phyloP scores from a whole-genome alignment of 345 rosid species.

The Gossypioides kirkii region DNA sequence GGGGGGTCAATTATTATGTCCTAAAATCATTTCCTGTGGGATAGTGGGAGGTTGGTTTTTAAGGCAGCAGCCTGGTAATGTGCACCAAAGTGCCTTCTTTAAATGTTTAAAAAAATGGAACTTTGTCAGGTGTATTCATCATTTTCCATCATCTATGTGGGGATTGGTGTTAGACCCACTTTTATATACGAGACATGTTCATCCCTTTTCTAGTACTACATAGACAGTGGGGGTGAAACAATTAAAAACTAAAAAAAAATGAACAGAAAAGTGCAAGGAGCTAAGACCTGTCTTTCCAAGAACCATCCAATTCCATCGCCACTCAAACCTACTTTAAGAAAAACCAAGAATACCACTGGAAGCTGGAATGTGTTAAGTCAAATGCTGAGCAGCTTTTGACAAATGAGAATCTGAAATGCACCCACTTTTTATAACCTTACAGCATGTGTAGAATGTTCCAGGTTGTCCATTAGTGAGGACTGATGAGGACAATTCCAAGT shows the following conservation, averaged over 20 bases:
- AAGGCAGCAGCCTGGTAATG: background rate
- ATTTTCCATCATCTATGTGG: slow-evolving; percentile 12
- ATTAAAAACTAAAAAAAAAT: background rate
- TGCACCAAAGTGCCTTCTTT: background rate
- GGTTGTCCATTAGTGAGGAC: slow-evolving; percentile 6
- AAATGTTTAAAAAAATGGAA: slow-evolving; percentile 5
- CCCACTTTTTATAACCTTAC: slow-evolving; percentile 3
- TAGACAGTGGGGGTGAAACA: background rate
- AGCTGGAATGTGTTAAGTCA: background rate
- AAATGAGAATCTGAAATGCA: slow-evolving; percentile 10
- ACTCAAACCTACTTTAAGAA: background rate
- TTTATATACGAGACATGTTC: background rate
- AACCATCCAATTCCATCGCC: slow-evolving; percentile 11
- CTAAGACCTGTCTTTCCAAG: slow-evolving; percentile 2
- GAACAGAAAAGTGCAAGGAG: slow-evolving; percentile 4
- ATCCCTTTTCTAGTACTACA: background rate
- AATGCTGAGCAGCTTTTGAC: background rate
- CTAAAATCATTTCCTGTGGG: slow-evolving; percentile 7
- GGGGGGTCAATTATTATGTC: slow-evolving; percentile 3
- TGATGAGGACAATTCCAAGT: background rate
- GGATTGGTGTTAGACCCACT: slow-evolving; percentile 16
- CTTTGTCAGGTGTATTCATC: slow-evolving; percentile 15
- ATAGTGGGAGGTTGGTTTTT: background rate
- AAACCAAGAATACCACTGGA: background rate
- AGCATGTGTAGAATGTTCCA: slow-evolving; percentile 3